Base-by-base conservation (phyloP, 108 stramenopile genomes). In the Skeletonema costatum region DNA sequence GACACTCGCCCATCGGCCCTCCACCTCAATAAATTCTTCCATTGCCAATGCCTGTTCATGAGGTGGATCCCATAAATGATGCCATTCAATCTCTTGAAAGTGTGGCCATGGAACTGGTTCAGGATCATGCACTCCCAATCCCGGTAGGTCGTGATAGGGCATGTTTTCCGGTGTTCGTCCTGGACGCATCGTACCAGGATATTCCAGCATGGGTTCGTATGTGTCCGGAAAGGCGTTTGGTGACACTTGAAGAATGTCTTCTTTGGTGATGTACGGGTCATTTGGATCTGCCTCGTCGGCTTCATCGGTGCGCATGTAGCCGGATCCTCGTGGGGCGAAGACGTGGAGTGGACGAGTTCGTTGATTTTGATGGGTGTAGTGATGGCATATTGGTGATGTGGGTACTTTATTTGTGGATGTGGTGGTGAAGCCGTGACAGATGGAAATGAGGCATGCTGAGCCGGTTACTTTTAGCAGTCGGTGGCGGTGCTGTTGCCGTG, bases 161-260 rank as follows among this genome's bases (percentile, higher is more conserved):
- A 90, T 88, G 67, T 93, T 93, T 69, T 93, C 91, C 0, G 91
- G 91, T 3, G 92, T 93, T 0, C 87, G 83, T 11, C 95, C 95
- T 9, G 95, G 95, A 17, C 95, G 87, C 95, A 96, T 93, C 32
- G 95, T 96, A 46, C 95, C 95, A n/a, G 95, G 95, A 82, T 90
- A 96, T 73, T 96, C 95, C 88, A 96, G 93, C 91, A 92, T 96
- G 56, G 95, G 95, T 66, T 91, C 90, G 63, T 96, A 96, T 5
- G 95, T 85, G 11, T 85, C 75, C 0, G 95, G 95, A 21, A 90
- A 72, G 46, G 66, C 62, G 6, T 80, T 56, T 30, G 82, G 82
- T 14, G 70, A 73, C 10, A 82, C 64, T 53, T 64, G 75, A 4
- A 25, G 14, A 12, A 73, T 42, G 33, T 82, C 74, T 13, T 67